Evolutionary conservation across 2,329 filamentous ascomycete species (phyloP).

Genomic region (Botrytis paeoniae): DNA sequence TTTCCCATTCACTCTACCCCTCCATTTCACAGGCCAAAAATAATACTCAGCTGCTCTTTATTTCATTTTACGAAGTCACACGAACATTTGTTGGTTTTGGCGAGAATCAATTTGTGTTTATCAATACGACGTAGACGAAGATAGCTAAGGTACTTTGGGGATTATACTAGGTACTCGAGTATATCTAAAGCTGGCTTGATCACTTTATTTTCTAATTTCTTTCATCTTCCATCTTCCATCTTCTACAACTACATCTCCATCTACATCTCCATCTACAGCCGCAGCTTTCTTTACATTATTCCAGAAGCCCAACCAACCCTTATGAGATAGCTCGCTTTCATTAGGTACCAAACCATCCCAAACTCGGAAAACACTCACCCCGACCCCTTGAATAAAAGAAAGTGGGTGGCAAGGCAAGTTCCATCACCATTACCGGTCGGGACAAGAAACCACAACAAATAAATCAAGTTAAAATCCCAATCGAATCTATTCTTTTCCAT

Average conservation of each 20-base stretch:
- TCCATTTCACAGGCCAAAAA: not conserved
- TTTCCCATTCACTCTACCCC: not conserved
- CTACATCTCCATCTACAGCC: not conserved
- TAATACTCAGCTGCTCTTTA: slow-evolving; percentile 6
- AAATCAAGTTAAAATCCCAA: not conserved
- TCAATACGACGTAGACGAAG: not conserved
- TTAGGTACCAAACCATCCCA: not conserved
- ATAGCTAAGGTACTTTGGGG: not conserved
- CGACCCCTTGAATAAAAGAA: not conserved
- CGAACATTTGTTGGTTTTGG: slow-evolving; percentile 5
- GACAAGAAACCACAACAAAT: not conserved
- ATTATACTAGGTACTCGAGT: not conserved
- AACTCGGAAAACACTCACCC: not conserved
- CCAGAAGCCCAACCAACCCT: not conserved
- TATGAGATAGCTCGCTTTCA: not conserved
- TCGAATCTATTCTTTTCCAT: not conserved
- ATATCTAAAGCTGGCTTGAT: not conserved
- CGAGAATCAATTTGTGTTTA: not conserved
- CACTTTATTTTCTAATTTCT: not conserved
- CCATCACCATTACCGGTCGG: not conserved
- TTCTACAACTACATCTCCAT: not conserved
- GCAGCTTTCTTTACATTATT: not conserved
- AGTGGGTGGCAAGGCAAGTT: not conserved
- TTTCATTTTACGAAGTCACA: slow-evolving; percentile 13
- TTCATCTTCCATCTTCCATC: not conserved